Base-by-base conservation (phyloP, 495 filamentous ascomycete species). In the Lichina pygmaea region DNA sequence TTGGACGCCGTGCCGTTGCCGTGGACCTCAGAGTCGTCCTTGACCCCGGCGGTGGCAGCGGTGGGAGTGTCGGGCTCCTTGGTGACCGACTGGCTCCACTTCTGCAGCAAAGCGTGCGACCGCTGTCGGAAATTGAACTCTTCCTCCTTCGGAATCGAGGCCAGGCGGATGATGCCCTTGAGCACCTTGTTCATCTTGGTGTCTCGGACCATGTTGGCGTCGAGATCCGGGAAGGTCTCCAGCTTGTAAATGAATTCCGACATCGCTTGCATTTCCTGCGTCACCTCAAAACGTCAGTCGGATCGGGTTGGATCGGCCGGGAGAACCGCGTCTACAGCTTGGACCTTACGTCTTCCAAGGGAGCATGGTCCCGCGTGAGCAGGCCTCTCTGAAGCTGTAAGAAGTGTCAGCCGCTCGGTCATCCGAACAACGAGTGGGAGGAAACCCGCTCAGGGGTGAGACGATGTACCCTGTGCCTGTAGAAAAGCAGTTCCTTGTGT, bases 111-210 rank as follows among this genome's bases (percentile, higher is more conserved):
- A 13, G 65, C 62, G 48, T 78, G 67, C 36, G 79, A 78, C 33
- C 85, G 77, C 43, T 72, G 60, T 59, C 83, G 84, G 73, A 93
- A 86, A 31, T 77, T 63, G 60, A 75, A 86, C 48, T 86, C 76
- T 31, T 83, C 78, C 44, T 94, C 85, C 38, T 73, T 75, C 6
- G 85, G 85, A 49, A 93, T 92, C 5, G 67, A 65, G 13, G 67
- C 59, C 3, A 93, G 66, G 62, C 89, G 92, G 51, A 92, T 65
- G 54, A 94, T 86, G 38, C 73, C 81, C 62, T 83, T 86, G 42
- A 93, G 66, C 8, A 94, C 85, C 61, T 93, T 93, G 68, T 92
- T 81, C 59, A 93, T 91, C 66, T 92, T 92, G 34, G 85, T 93
- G 6, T 57, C 61, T 43, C 75, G 68, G 52, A 94, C 91, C 51